Base-by-base conservation (phyloP, 2,329 filamentous ascomycete genomes). In the Talaromyces funiculosus region DNA sequence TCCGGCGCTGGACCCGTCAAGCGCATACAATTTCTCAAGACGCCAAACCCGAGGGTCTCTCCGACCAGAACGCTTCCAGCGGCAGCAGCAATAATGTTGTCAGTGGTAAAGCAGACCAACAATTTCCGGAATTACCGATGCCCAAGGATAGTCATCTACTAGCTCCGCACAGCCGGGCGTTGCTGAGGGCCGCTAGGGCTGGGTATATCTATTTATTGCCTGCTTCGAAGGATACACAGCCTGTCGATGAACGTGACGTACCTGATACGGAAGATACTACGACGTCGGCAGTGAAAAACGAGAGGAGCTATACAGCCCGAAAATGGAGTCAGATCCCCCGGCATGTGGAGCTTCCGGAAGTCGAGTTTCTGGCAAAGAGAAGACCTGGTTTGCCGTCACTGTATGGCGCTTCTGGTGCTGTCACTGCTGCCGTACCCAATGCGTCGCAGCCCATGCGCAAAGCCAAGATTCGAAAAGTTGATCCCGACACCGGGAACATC, bases 1-100 rank as follows among this genome's bases (percentile, higher is more conserved):
- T 97, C 61, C 88, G 92, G 69, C 91, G 96, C 83, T 97, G 92
- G 89, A 86, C 90, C 60, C 86, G 89, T 64, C 86, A 89, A 61
- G 80, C 80, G 75, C 82, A 90, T 60, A 87, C 78, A 43, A 78
- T 93, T 69, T 86, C 85, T 65, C 87, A 90, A 57, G 84, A 84
- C 12, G 78, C 82, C 9, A 81, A 84, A 38, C 80, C 85, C 64
- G 88, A 92, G 67, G 85, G 82, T 29, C 80, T 69, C 2, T 69
- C 74, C 33, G 47, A 42, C 8, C 40, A 43, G 1, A 49, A n/a
- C 64, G 72, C 7, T 59, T 67, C 4, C 64, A 70, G 49, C 7
- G 67, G 4, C 64, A 70, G 51, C 9, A 26, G 10, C 10, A 67
- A 68, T 8, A 66, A 69, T 10, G 65, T 61, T 33, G 31, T 3